These are phyloP conservation scores for Solanum lycopersicoides DNA, from an alignment of 257 asterid genomes.

Conservation along the genomic window DNA sequence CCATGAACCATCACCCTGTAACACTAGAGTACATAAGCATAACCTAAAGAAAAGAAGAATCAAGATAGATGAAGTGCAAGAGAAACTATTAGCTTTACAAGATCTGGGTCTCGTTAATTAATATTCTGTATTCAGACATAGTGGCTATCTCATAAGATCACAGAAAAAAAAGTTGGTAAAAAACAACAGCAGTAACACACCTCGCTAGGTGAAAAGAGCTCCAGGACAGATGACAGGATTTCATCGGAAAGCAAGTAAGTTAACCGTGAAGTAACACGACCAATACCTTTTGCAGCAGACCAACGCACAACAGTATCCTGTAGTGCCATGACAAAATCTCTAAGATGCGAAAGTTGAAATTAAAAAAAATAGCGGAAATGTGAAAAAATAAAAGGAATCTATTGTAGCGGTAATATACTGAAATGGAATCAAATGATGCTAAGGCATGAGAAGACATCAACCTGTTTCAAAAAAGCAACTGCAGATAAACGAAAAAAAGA, in stretches of 20 bases:
- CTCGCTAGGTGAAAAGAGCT: constrained; percentile 92
- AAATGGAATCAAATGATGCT: neutral
- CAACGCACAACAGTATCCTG: constrained; percentile 97
- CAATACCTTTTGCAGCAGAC: constrained; percentile 99
- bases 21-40: constrained; percentile 10
- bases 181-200: constrained; percentile 14
- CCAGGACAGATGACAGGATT: constrained; percentile 84
- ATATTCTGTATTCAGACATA: neutral
- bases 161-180: neutral
- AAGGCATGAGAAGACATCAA: neutral
- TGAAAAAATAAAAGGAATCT: neutral
- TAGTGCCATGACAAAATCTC: neutral
- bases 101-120: neutral
- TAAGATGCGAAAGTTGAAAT: neutral
- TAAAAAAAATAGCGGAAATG: neutral
- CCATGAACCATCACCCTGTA: constrained; percentile 99
- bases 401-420: neutral
- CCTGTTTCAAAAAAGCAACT: neutral
- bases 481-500: neutral
- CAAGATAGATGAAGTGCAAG: neutral
- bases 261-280: constrained; percentile 78
- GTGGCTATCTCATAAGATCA: neutral
- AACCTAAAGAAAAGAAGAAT: neutral
- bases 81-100: neutral
- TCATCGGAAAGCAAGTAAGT: constrained; percentile 74